Evolutionary conservation across 441 rosid genomes (phyloP).

Genomic region (Pelargonium exstipulatum): DNA sequence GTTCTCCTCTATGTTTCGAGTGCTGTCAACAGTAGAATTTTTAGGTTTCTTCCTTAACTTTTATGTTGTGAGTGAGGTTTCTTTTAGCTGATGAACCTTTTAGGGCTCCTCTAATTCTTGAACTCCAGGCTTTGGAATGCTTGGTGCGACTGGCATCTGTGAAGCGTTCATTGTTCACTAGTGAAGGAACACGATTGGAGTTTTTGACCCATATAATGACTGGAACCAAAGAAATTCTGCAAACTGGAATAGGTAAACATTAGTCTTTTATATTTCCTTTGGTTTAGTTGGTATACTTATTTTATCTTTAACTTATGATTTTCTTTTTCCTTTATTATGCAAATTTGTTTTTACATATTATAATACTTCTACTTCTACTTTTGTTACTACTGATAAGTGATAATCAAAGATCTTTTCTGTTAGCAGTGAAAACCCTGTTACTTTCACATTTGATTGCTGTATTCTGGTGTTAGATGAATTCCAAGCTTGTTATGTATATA

Average conservation of each 20-base stretch:
- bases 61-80: not conserved
- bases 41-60: not conserved
- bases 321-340: not conserved
- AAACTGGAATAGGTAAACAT: constrained; percentile 28
- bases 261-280: not conserved
- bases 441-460: not conserved
- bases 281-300: not conserved
- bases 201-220: constrained; percentile 29
- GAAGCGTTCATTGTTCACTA: constrained; percentile 29
- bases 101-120: not conserved
- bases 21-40: not conserved
- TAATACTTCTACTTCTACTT: not conserved
- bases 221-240: constrained; percentile 31
- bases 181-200: constrained; percentile 24
- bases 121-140: constrained; percentile 32
- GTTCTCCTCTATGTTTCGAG: not conserved
- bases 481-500: not conserved
- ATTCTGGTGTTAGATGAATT: not conserved
- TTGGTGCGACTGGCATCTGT: constrained; percentile 32
- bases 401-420: not conserved
- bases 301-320: not conserved
- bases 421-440: not conserved
- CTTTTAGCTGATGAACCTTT: not conserved
- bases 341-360: not conserved
- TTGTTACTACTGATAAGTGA: not conserved